Evolutionary conservation across 495 filamentous ascomycete genomes (phyloP), one percentile per base, ranked within the genome.

Genomic region (Bryoglossum gracile): DNA sequence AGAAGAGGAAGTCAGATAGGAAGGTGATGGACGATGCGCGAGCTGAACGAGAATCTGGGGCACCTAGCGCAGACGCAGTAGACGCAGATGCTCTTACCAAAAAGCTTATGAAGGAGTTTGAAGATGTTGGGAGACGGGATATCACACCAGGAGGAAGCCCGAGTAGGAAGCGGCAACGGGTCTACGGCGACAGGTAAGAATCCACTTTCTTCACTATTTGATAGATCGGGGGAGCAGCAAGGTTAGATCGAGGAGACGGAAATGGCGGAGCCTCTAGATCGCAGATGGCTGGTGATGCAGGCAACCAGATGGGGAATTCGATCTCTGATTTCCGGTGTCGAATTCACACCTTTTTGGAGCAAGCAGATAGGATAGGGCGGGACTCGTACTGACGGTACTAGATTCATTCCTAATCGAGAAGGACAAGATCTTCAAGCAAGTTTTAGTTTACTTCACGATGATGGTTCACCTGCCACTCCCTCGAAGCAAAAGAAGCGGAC

Each of bases 401-500:
- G 90, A 58, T 98, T 98, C 60, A 97, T 98, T 54, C 94, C 94
- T 24, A 89, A 92, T 60, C 82, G 92, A 11, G 84, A 89, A 43
- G 92, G 94, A 6, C 88, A 94, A 62, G 94, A 98, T 63, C 69
- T 96, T 18, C 85, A 89, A 58, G 87, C 92, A 25, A 89, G 88
- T 56, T 97, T 88, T 62, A 91, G 78, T 62, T 73, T 98, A 46
- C 72, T 96, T 17, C 86, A 92, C 59, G 90, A 95, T 40, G 87
- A 94, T 61, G 86, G 83, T 11, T 95, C 91, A 28, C 90, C 91
- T 13, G 83, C 92, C 9, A 94, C 91, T 0, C 91, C 92, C 0
- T 88, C 88, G 0, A 85, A 82, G 62, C 73, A 80, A 28, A 87
- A 88, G 63, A 87, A 83, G 68, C 78, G 88, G n/a, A 81, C 83